Base-by-base conservation (phyloP, 1,284 basidiomycete species). In the Stereum hirsutum region DNA sequence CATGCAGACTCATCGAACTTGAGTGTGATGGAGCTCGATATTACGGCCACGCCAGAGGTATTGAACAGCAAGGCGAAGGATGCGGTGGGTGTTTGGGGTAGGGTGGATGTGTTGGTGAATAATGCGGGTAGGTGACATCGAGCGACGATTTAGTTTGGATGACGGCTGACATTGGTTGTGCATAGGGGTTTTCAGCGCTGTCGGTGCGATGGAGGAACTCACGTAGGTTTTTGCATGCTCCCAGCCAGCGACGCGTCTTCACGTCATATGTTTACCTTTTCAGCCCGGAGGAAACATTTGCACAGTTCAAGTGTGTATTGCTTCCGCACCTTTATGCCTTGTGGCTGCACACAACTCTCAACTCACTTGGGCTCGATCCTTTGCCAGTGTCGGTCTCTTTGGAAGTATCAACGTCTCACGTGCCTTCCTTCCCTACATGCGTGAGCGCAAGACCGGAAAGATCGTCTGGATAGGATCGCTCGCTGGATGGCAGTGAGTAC, bases 101-200 rank as follows among this genome's bases (percentile, higher is more conserved):
- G 54, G 8, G 53, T 74, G 27, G 67, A 74, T 49, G 64, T 70
- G 6, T 57, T 74, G 21, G 66, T 74, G 30, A 72, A 73, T 54
- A 74, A 74, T 45, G 71, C 71, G 11, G 71, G 52, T 3, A 30
- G n/a, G 28, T 8, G 10, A 30, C 10, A 8, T 8, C n/a, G 28
- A 8, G 10, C 8, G n/a, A 8, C n/a, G n/a, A 30, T 30, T 30
- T 8, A 8, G n/a, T 30, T 8, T 30, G n/a, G 8, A 30, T 30
- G 28, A 30, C 8, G 8, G 10, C 10, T 8, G 28, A n/a, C n/a
- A 30, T 30, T 8, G n/a, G 28, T n/a, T 8, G n/a, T 30, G 28
- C 28, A 8, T 30, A n/a, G 10, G 8, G n/a, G 28, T n/a, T 4
- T 54, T 52, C 32, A 46, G 46, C 10, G 43, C 44, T 23, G 28